These are phyloP conservation scores for Aegle marmelos DNA, from an alignment of 345 rosid species.

Conservation along the genomic window DNA sequence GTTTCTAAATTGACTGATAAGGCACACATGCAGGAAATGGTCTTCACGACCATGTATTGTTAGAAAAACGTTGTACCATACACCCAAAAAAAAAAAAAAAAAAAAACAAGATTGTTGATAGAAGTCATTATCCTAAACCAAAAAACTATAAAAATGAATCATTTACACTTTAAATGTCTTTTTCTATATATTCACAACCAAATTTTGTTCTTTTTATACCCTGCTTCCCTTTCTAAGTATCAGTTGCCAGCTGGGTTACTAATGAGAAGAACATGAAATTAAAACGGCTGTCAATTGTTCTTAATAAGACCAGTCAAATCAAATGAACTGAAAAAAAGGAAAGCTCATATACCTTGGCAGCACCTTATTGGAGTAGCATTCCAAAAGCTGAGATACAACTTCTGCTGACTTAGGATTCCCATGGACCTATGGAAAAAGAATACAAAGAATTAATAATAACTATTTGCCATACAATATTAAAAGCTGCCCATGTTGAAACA, in stretches of 20 bases:
- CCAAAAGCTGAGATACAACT: constrained; percentile 55
- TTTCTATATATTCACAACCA: neutral
- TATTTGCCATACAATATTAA: neutral
- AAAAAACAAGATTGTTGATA: neutral
- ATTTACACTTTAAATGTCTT: neutral
- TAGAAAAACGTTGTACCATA: neutral
- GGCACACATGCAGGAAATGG: neutral
- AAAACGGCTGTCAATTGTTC: neutral
- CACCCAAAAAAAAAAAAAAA: neutral
- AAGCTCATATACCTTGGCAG: constrained; percentile 66
- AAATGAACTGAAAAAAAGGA: constrained; percentile 18
- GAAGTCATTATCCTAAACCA: neutral
- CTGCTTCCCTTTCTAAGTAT: neutral
- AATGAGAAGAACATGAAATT: neutral
- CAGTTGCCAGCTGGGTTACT: neutral
- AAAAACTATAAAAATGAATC: neutral
- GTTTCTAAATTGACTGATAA: neutral
- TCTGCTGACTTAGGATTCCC: constrained; percentile 50
- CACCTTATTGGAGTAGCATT: constrained; percentile 61
- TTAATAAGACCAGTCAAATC: neutral
- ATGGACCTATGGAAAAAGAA: constrained; percentile 45
- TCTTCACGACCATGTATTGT: neutral
- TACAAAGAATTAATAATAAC: neutral
- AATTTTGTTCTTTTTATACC: neutral
- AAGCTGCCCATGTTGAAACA: neutral